Base-by-base conservation (phyloP, 306 rosid species). In the cucumber (Cucumis sativus) region DNA sequence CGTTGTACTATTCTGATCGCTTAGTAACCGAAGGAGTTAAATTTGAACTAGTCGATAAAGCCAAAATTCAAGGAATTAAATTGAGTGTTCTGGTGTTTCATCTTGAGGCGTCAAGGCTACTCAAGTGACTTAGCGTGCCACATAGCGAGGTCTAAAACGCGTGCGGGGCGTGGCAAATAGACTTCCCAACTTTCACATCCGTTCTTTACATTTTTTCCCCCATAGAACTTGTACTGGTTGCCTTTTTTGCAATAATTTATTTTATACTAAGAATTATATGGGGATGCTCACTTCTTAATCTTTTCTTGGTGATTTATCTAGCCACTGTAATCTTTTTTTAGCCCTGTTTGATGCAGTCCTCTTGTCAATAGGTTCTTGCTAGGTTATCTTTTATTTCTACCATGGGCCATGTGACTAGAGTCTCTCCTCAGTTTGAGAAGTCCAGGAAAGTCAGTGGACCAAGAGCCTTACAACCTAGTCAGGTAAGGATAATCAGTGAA, bases 361-460 rank as follows among this genome's bases (percentile, higher is more conserved):
- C 79, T 72, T 71, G 20, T 18, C 60, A 43, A 59, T 66, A 93
- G 98, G 97, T 90, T 78, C 82, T 94, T 54, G 88, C 87, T 35
- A 88, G 98, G 85, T 85, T 94, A 76, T 90, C 98, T 35, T 94
- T 86, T 81, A 94, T 93, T 77, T 84, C 87, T 75, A 74, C 87
- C 61, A 77, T 93, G 71, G 98, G 98, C 54, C 97, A 91, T 60
- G 86, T 94, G 98, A 94, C 98, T 30, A 89, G 98, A 88, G 83
- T 92, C 66, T 65, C 84, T 43, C 98, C 98, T 16, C 98, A 94
- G 77, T 94, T 94, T 84, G 97, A 94, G 92, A 94, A 94, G 88
- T 92, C 98, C 45, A 84, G 95, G 80, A 93, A 93, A 89, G 96
- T 91, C 21, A 93, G 97, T 80, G 98, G 97, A 75, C 98, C 98